A percentile compares a stretch with the other conserved stretches of the same genome.
These are phyloP conservation scores for Phytopythium vexans DNA, from an alignment of 352 stramenopile genomes.

Conservation along the genomic window DNA sequence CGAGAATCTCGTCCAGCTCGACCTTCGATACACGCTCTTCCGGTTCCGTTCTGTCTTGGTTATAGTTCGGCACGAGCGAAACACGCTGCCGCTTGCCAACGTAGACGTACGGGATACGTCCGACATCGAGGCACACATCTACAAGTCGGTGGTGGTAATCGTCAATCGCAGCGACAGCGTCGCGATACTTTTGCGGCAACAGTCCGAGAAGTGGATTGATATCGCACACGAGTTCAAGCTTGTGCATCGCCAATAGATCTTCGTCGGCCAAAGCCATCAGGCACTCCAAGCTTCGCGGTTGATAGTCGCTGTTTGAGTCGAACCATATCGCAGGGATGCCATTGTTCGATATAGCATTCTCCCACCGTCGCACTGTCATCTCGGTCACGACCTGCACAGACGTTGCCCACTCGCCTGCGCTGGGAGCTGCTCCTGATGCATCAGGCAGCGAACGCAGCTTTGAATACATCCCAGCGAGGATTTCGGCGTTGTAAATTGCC, in stretches of 20 bases:
- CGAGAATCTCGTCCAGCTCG: constrained; percentile 51
- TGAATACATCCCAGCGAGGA: constrained; percentile 11
- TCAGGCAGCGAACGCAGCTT: constrained; percentile 4
- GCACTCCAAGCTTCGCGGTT: constrained; percentile 26
- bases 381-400: constrained; percentile 1
- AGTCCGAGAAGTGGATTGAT: constrained; percentile 29
- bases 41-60: constrained; percentile 10
- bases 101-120: constrained; percentile 28
- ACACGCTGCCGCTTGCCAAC: constrained; percentile 23
- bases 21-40: constrained; percentile 24
- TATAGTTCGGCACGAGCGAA: too few relatives aligned
- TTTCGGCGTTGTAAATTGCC: constrained; percentile 11
- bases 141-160: constrained; percentile 22
- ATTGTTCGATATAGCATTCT: constrained; percentile 13
- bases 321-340: constrained; percentile 28
- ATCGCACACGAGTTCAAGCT: constrained; percentile 26
- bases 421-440: constrained; percentile 8
- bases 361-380: constrained; percentile 28
- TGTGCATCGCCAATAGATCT: constrained; percentile 1
- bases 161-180: constrained; percentile 18
- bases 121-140: constrained; percentile 39
- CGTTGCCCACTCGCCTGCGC: background rate
- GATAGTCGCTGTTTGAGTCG: constrained; percentile 15
- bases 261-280: constrained; percentile 3
- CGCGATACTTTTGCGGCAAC: constrained; percentile 18